Percentiles rank a stretch among this genome's conserved stretches.
phyloP scores from a whole-genome alignment of 148 eudicot genomes.

The Diospyros kaki region DNA sequence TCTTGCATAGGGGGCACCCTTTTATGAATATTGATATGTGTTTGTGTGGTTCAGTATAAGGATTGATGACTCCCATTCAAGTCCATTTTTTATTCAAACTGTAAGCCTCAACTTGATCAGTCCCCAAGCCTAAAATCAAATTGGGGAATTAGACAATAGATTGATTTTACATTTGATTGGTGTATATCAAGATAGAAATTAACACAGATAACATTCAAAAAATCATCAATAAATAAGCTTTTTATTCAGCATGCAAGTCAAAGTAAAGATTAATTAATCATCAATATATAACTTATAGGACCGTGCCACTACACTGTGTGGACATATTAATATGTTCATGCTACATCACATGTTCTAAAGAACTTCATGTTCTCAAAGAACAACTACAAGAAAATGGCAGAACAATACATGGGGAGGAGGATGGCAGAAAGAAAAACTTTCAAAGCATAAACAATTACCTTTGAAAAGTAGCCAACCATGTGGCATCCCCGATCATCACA shows the following conservation, averaged over 20 bases:
- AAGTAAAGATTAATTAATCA: neutral
- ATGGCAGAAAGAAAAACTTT: neutral
- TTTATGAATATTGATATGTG: neutral
- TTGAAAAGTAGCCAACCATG: constrained; percentile 99
- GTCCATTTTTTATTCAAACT: neutral
- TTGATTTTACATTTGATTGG: neutral
- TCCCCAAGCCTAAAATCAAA: neutral
- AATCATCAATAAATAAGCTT: neutral
- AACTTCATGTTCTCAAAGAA: neutral
- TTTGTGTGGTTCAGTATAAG: neutral
- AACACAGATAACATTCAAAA: neutral
- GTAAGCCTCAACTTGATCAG: neutral
- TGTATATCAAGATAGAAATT: neutral
- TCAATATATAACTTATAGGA: neutral
- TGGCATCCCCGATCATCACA: constrained; percentile 99
- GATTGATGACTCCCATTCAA: neutral
- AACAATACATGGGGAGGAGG: neutral
- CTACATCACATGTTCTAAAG: neutral
- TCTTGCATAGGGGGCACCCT: too few species aligned
- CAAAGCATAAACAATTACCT: constrained; percentile 41
- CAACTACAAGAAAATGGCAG: neutral
- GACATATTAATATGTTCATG: neutral
- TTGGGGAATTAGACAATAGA: neutral
- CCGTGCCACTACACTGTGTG: neutral
- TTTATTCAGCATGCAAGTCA: neutral